Conservation (phyloP, 176 grass and related monocot genomes). For the Panicum miliaceum region DNA sequence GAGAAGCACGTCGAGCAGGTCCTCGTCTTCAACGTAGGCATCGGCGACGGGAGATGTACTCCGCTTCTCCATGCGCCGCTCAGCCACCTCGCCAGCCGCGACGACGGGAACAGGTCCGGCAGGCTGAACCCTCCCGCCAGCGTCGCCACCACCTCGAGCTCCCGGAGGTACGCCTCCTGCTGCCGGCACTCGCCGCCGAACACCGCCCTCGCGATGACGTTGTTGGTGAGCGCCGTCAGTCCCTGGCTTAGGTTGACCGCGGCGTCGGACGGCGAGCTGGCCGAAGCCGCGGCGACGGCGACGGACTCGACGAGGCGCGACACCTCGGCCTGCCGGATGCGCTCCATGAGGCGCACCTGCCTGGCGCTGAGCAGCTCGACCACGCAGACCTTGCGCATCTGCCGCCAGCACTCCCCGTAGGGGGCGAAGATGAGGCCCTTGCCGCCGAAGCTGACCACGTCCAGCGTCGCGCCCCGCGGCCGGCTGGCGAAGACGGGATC, state of each 20-base stretch:
- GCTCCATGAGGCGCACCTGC: slow-evolving; percentile 42
- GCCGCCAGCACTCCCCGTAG: slow-evolving; percentile 48
- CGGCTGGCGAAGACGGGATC: slow-evolving; percentile 45
- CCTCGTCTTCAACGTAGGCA: slow-evolving; percentile 10
- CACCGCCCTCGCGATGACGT: slow-evolving; percentile 40
- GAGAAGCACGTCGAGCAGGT: slow-evolving; percentile 54
- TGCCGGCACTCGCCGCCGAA: slow-evolving; percentile 47
- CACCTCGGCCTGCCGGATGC: slow-evolving; percentile 40
- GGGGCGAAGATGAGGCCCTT: slow-evolving; percentile 45
- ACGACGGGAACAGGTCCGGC: slow-evolving; percentile 59
- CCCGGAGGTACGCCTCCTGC: slow-evolving; percentile 39
- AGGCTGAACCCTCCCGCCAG: slow-evolving; percentile 51
- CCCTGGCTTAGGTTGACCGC: not conserved
- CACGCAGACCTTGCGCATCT: slow-evolving; percentile 54
- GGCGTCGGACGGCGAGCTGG: too few species aligned
- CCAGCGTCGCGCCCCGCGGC: slow-evolving; percentile 17
- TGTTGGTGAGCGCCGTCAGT: slow-evolving; percentile 33
- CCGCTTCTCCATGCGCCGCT: slow-evolving; percentile 33
- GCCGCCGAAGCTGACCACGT: slow-evolving; percentile 36
- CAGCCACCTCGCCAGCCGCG: slow-evolving; percentile 36
- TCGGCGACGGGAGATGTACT: not conserved
- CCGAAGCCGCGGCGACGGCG: not conserved
- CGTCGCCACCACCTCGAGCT: slow-evolving; percentile 13
- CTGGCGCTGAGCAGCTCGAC: slow-evolving; percentile 44
- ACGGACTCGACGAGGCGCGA: slow-evolving; percentile 8